Base-by-base conservation (phyloP, 2,329 filamentous ascomycete species). In the Fusarium humuli region DNA sequence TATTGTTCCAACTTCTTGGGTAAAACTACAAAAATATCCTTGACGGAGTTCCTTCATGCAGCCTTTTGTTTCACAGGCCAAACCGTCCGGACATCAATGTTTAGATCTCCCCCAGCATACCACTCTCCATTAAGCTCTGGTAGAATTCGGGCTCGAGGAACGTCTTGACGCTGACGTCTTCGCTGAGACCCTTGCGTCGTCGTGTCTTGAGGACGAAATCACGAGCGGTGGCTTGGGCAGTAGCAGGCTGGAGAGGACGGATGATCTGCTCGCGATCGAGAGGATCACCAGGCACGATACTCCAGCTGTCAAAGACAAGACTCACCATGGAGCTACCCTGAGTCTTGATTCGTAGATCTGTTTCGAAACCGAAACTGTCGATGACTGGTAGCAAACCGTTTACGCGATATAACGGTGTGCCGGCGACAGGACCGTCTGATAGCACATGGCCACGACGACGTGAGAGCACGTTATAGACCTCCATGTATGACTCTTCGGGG, bases 131-230 rank as follows among this genome's bases (percentile, higher is more conserved):
- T 77, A 98, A 82, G 72, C 90, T 93, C 79, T 91, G 90, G 83
- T 97, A 97, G 67, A 98, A 89, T 79, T 98, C 96, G 2, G 94
- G 93, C 83, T 99, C 96, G 70, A 99, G 83, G 82, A 98, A 99
- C 78, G 97, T 98, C 79, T 94, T 94, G 59, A 98, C 94, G 30
- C 92, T 95, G 42, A 98, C 94, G 79, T 98, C 96, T 84, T 98
- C 96, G 68, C 93, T 95, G 67, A 99, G 81, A 3, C 96, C 96
- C 86, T 99, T 99, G 73, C 96, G 88, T 76, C 94, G 85, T 73
- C 96, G 88, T 12, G 96, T 99, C 88, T 99, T 99, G 68, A 98
- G 87, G 57, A 98, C 94, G 81, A 99, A 98, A 80, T 99, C 96
- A 67, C 96, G 87, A 2, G 96, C 96, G 50, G 94, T 97, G 23